A percentile compares a stretch with the other conserved stretches of the same genome.
Conservation (phyloP, 345 rosid genomes). For the Reutealis trisperma region DNA sequence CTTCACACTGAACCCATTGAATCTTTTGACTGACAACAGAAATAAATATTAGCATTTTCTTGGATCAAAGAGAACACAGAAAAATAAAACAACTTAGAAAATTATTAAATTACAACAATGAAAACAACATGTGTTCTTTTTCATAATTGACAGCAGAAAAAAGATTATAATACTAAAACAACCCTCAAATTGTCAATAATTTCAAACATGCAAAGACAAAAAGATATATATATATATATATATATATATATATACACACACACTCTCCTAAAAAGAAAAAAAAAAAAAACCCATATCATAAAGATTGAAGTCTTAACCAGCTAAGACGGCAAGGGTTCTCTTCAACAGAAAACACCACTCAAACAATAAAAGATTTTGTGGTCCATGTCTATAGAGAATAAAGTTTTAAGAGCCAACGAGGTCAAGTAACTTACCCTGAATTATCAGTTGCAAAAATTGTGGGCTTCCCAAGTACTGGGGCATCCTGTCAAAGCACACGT, state of each 20-base stretch:
- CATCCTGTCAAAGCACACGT: slow-evolving; percentile 58
- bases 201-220: background rate
- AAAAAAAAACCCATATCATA: background rate
- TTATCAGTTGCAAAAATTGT: slow-evolving; percentile 51
- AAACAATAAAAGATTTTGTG: background rate
- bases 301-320: background rate
- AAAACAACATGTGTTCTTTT: background rate
- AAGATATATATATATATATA: background rate
- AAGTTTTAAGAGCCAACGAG: background rate
- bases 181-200: background rate
- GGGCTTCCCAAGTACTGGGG: slow-evolving; percentile 88
- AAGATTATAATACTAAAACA: background rate
- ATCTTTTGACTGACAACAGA: slow-evolving; percentile 49
- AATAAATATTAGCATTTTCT: background rate
- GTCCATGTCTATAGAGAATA: background rate
- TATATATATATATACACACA: background rate
- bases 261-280: too few species aligned
- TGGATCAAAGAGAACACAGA: background rate
- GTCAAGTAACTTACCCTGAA: slow-evolving; percentile 57
- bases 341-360: background rate
- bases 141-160: background rate
- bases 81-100: background rate
- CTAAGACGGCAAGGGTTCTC: background rate
- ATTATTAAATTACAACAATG: background rate
- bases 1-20: slow-evolving; percentile 80